Evolutionary conservation across 306 rosid genomes (phyloP), one percentile per base, ranked within the genome.

Genomic region (Citrullus colocynthis): DNA sequence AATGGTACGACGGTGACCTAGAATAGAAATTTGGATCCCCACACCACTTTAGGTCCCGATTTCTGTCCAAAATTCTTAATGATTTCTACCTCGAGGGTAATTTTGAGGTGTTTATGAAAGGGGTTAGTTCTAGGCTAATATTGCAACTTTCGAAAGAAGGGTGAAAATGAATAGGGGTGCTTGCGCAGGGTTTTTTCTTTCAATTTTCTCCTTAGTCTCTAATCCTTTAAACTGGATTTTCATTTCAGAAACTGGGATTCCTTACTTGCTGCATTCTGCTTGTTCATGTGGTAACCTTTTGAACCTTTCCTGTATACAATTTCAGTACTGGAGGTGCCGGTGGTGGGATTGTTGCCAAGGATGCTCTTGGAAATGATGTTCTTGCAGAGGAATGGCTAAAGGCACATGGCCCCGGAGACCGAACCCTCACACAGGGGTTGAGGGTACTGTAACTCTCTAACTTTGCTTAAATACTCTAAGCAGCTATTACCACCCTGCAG

Each of bases 341-440:
- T 69, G 86, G 85, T 9, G 99, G 98, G 75, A 73, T 78, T 15
- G 37, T 93, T 18, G 98, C 98, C 20, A 96, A 96, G 87, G 97
- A 96, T 80, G 99, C 99, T 51, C 0, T 88, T 64, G 99, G 99
- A 80, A 96, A 96, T 60, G 98, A 96, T 83, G 90, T 92, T 4
- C 2, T 91, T 49, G 99, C 90, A 3, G 72, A 79, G 24, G 84
- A 91, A 56, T 92, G 99, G 99, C 91, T 92, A 15, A 92, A 96
- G 85, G 81, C 78, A 12, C 97, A 96, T 71, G 93, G 96, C 74
- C 97, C 97, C 4, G 98, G 97, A 5, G 99, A 92, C 81, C 82
- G 87, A 42, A 96, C 99, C 18, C 99, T 96, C 48, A 86, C 99
- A 61, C 97, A 96, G 85, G 97, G 99, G 57, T 81, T 96, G 85